Base-by-base conservation (phyloP, 768 basidiomycete genomes). In the Mycena filopes region DNA sequence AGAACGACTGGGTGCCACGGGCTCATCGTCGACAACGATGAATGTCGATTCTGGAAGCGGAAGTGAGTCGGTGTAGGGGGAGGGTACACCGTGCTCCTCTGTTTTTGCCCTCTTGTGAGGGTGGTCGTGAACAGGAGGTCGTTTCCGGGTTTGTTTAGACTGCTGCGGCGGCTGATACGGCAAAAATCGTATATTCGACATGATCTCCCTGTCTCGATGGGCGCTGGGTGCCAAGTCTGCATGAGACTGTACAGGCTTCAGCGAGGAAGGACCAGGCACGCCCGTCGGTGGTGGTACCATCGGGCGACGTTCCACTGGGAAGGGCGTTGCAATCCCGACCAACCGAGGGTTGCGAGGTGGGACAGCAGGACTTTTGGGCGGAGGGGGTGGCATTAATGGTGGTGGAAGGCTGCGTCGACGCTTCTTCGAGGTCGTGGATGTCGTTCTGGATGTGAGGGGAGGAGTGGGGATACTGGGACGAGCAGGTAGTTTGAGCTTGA, bases 401-500 rank as follows among this genome's bases (percentile, higher is more conserved):
- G 66, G 60, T 9, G 67, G 48, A 47, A 45, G 15, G 36, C 60
- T 59, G 50, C 62, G 57, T 48, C 59, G 62, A n/a, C 68, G 68
- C 57, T 77, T 79, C 65, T 74, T 78, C 26, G 71, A 62, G 41
- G 66, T 47, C 23, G 49, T 13, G 65, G 62, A 16, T 63, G 70
- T 41, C 66, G 70, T 29, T 31, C 66, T 74, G 10, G 72, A 60
- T n/a, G 74, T 71, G 43, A 71, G 71, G 15, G 75, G 68, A 11
- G 71, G 68, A 43, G 73, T 66, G 15, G 72, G 66, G 47, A 65
- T 63, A 33, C 38, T 55, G 20, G 60, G 51, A 38, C 38, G 76
- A 70, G 43, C 66, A 60, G 62, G 75, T 72, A 81, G 74, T 60
- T 78, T 78, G 26, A 81, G 69, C 70, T 75, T 82, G 67, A 78